Conservation (phyloP, 345 rosid genomes). For the Populus euphratica region DNA sequence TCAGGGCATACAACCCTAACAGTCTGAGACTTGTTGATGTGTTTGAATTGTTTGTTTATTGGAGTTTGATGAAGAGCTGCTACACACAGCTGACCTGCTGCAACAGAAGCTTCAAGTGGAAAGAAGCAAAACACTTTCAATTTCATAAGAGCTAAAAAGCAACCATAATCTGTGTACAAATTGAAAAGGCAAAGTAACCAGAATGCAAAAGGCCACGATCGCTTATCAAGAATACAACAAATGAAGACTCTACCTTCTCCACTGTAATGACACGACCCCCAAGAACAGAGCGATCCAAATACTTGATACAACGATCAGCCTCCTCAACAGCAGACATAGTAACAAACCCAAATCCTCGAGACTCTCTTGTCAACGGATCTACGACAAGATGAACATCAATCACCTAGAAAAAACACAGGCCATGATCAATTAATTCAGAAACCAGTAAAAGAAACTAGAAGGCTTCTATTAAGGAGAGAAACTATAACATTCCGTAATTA, state of each 20-base stretch:
- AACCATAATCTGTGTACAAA: conserved; percentile 17
- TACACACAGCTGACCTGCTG: conserved; percentile 98
- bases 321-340: conserved; percentile 61
- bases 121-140: conserved; percentile 73
- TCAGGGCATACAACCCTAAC: conserved; percentile 91
- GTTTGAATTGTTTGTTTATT: conserved; percentile 65
- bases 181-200: not conserved
- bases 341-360: conserved; percentile 95
- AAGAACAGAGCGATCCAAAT: conserved; percentile 67
- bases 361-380: conserved; percentile 91
- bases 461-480: too few relatives aligned
- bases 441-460: not conserved
- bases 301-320: conserved; percentile 74
- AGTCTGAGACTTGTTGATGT: conserved; percentile 50
- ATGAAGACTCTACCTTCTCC: conserved; percentile 62
- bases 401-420: conserved; percentile 40
- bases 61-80: conserved; percentile 82
- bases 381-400: conserved; percentile 84
- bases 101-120: conserved; percentile 76
- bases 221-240: not conserved
- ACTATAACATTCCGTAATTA: not conserved
- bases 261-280: conserved; percentile 83
- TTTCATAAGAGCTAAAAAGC: conserved; percentile 22
- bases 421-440: not conserved
- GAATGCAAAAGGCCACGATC: not conserved